These are phyloP conservation scores for Macrophomina tecta DNA, from an alignment of 2,329 filamentous ascomycete genomes.

Conservation along the genomic window DNA sequence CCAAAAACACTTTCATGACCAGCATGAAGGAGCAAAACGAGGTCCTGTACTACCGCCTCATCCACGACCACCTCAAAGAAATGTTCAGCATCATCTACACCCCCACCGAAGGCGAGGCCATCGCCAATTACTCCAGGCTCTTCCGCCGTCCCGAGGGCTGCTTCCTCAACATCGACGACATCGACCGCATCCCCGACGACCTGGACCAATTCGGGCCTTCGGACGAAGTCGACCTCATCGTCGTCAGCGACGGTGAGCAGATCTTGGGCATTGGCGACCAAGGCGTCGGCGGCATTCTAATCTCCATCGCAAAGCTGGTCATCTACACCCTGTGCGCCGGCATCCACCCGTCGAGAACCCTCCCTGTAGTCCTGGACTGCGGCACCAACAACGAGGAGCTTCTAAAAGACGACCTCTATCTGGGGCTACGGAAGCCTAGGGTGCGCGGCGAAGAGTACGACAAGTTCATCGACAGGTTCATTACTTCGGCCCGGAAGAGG, in stretches of 20 bases:
- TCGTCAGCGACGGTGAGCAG: conserved; percentile 74
- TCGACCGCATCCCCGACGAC: conserved; percentile 68
- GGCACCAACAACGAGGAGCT: conserved; percentile 82
- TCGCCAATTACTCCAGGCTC: conserved; percentile 79
- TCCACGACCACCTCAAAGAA: conserved; percentile 79
- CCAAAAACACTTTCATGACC: conserved; percentile 88
- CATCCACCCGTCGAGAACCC: conserved; percentile 76
- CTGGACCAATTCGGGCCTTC: conserved; percentile 70
- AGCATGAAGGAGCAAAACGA: conserved; percentile 86
- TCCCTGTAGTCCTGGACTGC: conserved; percentile 84
- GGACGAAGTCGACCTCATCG: conserved; percentile 86
- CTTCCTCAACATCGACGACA: conserved; percentile 76
- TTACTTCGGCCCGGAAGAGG: conserved; percentile 68
- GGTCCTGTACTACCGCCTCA: conserved; percentile 78
- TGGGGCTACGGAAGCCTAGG: conserved; percentile 72
- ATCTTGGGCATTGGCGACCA: conserved; percentile 91
- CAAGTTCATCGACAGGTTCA: conserved; percentile 76
- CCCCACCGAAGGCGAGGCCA: conserved; percentile 87
- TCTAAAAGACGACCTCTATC: conserved; percentile 77
- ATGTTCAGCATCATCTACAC: conserved; percentile 94
- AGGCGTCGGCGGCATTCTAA: conserved; percentile 82
- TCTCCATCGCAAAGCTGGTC: conserved; percentile 82
- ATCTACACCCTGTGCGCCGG: conserved; percentile 87
- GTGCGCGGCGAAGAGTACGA: conserved; percentile 76
- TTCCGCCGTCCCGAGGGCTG: conserved; percentile 82